phyloP scores from a whole-genome alignment of 257 asterid species.

The Lithospermum erythrorhizon region DNA sequence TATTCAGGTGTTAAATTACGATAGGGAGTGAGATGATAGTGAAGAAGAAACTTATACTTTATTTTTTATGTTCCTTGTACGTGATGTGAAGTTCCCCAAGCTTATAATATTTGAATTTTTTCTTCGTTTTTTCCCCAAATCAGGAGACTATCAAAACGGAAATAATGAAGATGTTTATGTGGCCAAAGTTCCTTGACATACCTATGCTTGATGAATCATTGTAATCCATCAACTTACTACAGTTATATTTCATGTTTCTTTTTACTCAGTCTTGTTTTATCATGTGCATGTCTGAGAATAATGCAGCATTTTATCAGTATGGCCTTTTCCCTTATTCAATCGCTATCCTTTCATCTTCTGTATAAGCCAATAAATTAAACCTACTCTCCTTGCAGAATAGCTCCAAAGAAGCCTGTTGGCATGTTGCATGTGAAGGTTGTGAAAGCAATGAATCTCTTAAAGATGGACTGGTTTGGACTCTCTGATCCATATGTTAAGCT shows the following conservation, averaged over 20 bases:
- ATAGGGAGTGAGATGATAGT: no score
- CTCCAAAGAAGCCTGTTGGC: constrained; percentile 75
- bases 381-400: constrained; percentile 31
- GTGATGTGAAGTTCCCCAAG: no score
- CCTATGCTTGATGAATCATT: constrained; percentile 45
- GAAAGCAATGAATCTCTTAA: constrained; percentile 47
- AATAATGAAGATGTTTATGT: constrained; percentile 48
- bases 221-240: not conserved
- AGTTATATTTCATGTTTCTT: no score
- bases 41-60: no score
- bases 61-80: no score
- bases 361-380: no score
- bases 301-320: not conserved
- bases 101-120: no score
- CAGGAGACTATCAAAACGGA: constrained; percentile 53
- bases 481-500: constrained; percentile 87
- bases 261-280: not conserved
- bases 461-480: constrained; percentile 49
- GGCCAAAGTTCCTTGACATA: constrained; percentile 61
- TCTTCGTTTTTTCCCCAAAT: constrained; percentile 1
- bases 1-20: constrained; percentile 41
- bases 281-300: not conserved
- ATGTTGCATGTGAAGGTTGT: constrained; percentile 67
- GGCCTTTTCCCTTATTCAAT: not conserved
- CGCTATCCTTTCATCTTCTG: no score